Percentiles rank a stretch among this genome's conserved stretches.
Conservation (phyloP, 176 grass and related monocot species). For the barley (Hordeum vulgare) region DNA sequence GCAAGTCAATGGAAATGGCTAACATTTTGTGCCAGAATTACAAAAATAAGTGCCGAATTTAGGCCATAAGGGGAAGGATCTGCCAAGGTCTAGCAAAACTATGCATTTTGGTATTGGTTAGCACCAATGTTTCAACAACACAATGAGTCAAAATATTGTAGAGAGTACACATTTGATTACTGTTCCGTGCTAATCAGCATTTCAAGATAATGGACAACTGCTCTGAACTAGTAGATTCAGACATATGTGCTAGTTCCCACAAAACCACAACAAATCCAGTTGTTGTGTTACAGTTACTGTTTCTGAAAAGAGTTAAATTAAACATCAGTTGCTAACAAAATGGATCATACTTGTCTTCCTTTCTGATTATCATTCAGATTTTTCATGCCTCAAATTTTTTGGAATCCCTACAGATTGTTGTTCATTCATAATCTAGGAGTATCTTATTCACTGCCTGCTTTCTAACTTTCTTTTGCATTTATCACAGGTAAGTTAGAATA, state of each 20-base stretch:
- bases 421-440: neutral
- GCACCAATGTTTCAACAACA: neutral
- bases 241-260: neutral
- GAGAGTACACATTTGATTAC: too few relatives aligned
- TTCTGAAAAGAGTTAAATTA: too few relatives aligned
- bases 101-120: neutral
- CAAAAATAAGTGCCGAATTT: neutral
- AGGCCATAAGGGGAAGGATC: neutral
- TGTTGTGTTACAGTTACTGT: too few relatives aligned
- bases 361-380: too few relatives aligned
- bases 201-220: neutral
- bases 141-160: neutral
- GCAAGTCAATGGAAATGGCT: neutral
- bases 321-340: neutral
- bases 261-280: too few relatives aligned
- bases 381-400: too few relatives aligned
- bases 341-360: neutral
- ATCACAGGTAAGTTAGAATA: neutral
- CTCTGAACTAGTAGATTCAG: neutral
- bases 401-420: too few relatives aligned
- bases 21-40: neutral
- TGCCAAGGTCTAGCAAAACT: neutral
- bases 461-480: neutral
- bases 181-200: neutral
- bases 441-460: neutral